Evolutionary conservation across 352 stramenopile species (phyloP).

Genomic region (Phytophthora sp.): DNA sequence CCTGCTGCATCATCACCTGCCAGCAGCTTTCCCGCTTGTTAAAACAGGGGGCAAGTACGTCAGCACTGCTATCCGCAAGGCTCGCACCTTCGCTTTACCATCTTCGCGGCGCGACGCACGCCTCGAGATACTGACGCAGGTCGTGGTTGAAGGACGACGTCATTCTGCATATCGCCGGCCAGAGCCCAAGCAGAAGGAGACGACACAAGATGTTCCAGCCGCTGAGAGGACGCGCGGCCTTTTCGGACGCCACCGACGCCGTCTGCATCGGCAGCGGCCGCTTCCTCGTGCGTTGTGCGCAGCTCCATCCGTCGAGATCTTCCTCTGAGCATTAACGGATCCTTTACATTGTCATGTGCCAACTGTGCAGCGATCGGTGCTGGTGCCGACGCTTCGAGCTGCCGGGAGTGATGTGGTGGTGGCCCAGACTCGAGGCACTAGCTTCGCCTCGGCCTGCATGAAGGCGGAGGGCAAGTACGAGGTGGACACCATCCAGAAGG

Average conservation of each 20-base stretch:
- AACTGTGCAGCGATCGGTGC: slow-evolving; percentile 50
- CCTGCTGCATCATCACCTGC: no score
- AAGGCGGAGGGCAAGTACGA: slow-evolving; percentile 53
- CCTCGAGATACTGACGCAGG: no score
- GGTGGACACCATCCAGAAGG: slow-evolving; percentile 63
- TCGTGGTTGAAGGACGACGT: slow-evolving; percentile 1
- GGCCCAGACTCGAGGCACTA: slow-evolving; percentile 61
- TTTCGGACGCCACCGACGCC: slow-evolving; percentile 30
- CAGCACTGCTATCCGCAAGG: no score
- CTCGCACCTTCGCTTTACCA: background rate
- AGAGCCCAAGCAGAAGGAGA: background rate
- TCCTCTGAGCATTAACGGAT: background rate
- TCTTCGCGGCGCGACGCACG: background rate
- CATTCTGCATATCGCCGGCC: slow-evolving; percentile 11
- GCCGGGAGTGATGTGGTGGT: slow-evolving; percentile 54
- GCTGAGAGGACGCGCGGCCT: slow-evolving; percentile 23
- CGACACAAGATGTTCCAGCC: slow-evolving; percentile 33
- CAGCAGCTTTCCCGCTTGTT: background rate
- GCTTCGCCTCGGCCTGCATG: slow-evolving; percentile 55
- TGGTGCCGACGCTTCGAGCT: slow-evolving; percentile 61
- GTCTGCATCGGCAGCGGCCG: slow-evolving; percentile 75
- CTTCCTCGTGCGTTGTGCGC: slow-evolving; percentile 74
- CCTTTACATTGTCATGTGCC: background rate
- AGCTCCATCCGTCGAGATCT: background rate
- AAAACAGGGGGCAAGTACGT: background rate